Evolutionary conservation across 179 eudicot genomes (phyloP), one percentile per base, ranked within the genome.

Genomic region (Patellifolia procumbens): DNA sequence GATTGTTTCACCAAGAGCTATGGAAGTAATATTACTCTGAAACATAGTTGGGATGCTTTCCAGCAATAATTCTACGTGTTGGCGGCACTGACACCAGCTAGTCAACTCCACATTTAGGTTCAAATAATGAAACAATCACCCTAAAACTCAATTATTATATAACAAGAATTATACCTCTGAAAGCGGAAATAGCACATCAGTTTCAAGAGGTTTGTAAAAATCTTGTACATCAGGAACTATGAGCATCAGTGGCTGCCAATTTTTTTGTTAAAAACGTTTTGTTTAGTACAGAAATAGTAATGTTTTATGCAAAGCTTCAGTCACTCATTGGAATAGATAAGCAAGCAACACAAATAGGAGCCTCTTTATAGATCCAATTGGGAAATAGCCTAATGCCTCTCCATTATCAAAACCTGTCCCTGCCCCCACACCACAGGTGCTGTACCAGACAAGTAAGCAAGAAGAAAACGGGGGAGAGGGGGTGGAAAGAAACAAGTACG

Each of bases 211-310:
- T 76, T 97, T 94, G 74, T 92, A 94, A 71, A 94, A 97, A 79
- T 92, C 98, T 83, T 92, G 94, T 52, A 94, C 84, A 84, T 94
- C 97, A 83, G 98, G 97, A 81, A 94, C 97, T 82, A 94, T 92
- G 65, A 94, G 98, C 97, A 92, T 92, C 91, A 92, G 56, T 5
- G 98, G 98, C 98, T 92, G 91, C 76, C n/a, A 76, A 51, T 62
- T 59, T 12, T 0, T 67, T 43, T 63, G 52, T 37, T n/a, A n/a
- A n/a, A 24, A 42, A 16, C 37, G 22, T 29, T 12, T 5, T 29
- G 42, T 77, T 20, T 8, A 77, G 66, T 42, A 77, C 48, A 60
- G 49, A 22, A 72, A 55, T 73, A 66, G 45, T 29, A 32, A 20
- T 46, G 34, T 62, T 55, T 17, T 42, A 39, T 19, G 65, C 34